Conservation (phyloP, 2,329 filamentous ascomycete species). For the Neofusicoccum umdonicola region DNA sequence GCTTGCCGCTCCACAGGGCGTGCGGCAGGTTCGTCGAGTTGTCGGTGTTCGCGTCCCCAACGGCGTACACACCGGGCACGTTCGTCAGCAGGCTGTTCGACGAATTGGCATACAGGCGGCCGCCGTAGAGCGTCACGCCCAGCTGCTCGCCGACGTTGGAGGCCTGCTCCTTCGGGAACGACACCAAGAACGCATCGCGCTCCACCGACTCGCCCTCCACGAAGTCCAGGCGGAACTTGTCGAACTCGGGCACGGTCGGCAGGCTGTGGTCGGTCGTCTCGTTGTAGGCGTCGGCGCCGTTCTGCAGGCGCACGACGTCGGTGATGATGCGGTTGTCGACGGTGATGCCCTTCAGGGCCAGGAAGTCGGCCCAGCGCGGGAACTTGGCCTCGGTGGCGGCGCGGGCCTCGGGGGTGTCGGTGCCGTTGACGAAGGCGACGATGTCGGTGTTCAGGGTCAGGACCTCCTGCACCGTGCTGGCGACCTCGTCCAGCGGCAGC, state of each 20-base stretch:
- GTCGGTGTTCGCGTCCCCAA: not conserved
- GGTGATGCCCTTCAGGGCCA: not conserved
- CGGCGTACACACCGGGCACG: not conserved
- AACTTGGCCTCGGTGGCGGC: not conserved
- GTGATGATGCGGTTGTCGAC: slow-evolving; percentile 1
- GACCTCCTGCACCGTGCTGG: not conserved
- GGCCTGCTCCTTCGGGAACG: slow-evolving; percentile 1
- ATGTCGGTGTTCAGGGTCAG: not conserved
- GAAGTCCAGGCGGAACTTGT: not conserved
- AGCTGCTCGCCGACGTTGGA: not conserved
- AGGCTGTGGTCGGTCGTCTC: not conserved
- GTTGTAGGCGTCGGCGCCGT: not conserved
- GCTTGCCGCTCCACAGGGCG: slow-evolving; percentile 2
- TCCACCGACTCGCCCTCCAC: not conserved
- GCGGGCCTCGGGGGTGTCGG: not conserved
- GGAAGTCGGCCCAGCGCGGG: not conserved
- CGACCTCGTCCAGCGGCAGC: not conserved
- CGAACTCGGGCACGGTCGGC: not conserved
- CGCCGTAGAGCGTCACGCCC: not conserved
- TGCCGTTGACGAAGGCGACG: slow-evolving; percentile 12
- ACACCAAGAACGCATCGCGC: not conserved
- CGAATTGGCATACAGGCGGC: not conserved
- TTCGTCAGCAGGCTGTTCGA: not conserved
- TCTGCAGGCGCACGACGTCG: not conserved
- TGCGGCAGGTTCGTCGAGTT: slow-evolving; percentile 6